Evolutionary conservation across 1,284 basidiomycete genomes (phyloP).

Genomic region (Gymnopus androsaceus): DNA sequence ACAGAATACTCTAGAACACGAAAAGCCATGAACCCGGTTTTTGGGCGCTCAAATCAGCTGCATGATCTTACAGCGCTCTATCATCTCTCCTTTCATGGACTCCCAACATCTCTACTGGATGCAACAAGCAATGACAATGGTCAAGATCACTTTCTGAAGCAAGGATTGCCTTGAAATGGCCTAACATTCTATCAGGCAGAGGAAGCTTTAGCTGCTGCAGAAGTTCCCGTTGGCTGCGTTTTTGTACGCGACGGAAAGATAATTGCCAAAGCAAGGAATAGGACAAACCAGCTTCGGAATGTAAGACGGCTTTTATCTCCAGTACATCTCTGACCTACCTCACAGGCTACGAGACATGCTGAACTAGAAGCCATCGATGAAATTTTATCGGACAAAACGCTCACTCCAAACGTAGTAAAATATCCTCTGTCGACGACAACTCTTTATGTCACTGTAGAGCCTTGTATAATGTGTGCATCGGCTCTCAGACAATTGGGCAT

Average conservation of each 20-base stretch:
- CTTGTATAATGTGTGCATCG: slow-evolving; percentile 98
- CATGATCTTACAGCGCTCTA: too few relatives aligned
- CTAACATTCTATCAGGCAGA: slow-evolving; percentile 54
- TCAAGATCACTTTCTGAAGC: slow-evolving; percentile 23
- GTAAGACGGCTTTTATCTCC: slow-evolving; percentile 44
- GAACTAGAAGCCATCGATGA: slow-evolving; percentile 96
- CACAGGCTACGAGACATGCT: slow-evolving; percentile 92
- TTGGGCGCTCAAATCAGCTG: too few relatives aligned
- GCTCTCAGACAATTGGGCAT: slow-evolving; percentile 94
- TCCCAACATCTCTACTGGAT: slow-evolving; percentile 44
- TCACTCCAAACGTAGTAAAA: slow-evolving; percentile 51
- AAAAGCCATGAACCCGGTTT: too few relatives aligned
- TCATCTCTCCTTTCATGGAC: neutral
- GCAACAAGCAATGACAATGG: slow-evolving; percentile 59
- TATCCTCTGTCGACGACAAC: slow-evolving; percentile 80
- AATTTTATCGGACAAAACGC: slow-evolving; percentile 67
- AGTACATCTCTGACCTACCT: neutral
- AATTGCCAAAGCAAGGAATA: slow-evolving; percentile 88
- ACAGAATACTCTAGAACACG: too few relatives aligned
- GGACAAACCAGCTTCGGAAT: slow-evolving; percentile 93
- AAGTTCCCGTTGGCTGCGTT: slow-evolving; percentile 97
- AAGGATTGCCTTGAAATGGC: neutral
- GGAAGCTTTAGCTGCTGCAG: slow-evolving; percentile 82
- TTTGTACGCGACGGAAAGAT: slow-evolving; percentile 80
- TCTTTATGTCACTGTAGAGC: slow-evolving; percentile 98